These are phyloP conservation scores for Triticum dicoccoides DNA, from an alignment of 176 grass and related monocot species.

Conservation along the genomic window DNA sequence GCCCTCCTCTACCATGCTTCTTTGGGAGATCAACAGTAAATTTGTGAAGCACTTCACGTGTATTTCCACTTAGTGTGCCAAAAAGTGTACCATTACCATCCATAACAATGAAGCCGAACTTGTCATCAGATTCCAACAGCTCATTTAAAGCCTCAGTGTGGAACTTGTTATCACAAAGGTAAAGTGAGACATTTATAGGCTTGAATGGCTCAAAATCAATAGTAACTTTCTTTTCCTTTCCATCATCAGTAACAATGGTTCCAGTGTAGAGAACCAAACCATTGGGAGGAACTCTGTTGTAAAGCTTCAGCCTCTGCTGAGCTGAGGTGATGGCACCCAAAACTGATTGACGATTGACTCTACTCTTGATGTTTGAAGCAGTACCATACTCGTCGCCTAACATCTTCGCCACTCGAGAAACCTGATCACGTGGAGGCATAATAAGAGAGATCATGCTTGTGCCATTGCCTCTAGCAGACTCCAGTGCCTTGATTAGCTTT, in stretches of 20 bases:
- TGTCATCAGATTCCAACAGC: slow-evolving; percentile 56
- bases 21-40: slow-evolving; percentile 60
- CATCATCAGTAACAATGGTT: slow-evolving; percentile 57
- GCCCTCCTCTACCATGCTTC: slow-evolving; percentile 57
- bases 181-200: slow-evolving; percentile 48
- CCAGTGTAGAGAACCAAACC: slow-evolving; percentile 63
- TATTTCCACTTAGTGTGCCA: slow-evolving; percentile 58
- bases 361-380: slow-evolving; percentile 59
- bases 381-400: slow-evolving; percentile 58
- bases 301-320: slow-evolving; percentile 60
- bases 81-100: slow-evolving; percentile 60
- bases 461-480: slow-evolving; percentile 58
- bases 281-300: slow-evolving; percentile 54
- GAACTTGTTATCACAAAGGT: slow-evolving; percentile 59
- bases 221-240: slow-evolving; percentile 60
- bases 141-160: slow-evolving; percentile 55
- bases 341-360: slow-evolving; percentile 55
- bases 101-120: slow-evolving; percentile 59
- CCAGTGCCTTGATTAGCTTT: slow-evolving; percentile 52
- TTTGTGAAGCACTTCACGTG: slow-evolving; percentile 53
- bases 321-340: slow-evolving; percentile 53
- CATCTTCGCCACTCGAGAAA: slow-evolving; percentile 54
- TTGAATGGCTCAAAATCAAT: slow-evolving; percentile 62
- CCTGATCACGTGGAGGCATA: slow-evolving; percentile 55
- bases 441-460: slow-evolving; percentile 63